A percentile compares a stretch with the other conserved stretches of the same genome.
Evolutionary conservation across 78 protist genomes (phyloP).

Genomic region (Guillardia theta): DNA sequence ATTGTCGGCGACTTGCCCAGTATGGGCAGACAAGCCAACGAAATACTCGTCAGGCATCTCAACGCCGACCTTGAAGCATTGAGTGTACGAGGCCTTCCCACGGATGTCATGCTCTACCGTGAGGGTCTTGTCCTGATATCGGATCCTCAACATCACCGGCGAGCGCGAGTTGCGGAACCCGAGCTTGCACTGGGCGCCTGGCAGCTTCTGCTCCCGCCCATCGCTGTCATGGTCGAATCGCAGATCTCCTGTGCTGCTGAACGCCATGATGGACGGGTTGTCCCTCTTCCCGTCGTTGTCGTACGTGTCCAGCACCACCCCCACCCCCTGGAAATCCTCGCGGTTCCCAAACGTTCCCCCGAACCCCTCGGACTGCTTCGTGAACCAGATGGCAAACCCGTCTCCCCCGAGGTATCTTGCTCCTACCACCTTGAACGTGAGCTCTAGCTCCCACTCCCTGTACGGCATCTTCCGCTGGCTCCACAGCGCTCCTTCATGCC

Average conservation of each 20-base stretch:
- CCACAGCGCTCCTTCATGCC: slow-evolving; percentile 14
- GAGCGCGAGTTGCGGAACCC: not conserved
- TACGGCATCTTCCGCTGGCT: not conserved
- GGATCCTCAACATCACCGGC: not conserved
- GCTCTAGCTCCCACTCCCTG: not conserved
- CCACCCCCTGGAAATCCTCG: not conserved
- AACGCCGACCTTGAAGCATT: not conserved
- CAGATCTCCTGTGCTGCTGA: not conserved
- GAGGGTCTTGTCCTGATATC: not conserved
- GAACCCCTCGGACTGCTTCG: not conserved
- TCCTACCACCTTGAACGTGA: not conserved
- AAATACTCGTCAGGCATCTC: not conserved
- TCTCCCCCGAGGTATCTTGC: slow-evolving; percentile 16
- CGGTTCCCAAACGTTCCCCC: not conserved
- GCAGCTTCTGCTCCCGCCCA: not conserved
- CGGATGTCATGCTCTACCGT: not conserved
- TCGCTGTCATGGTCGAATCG: not conserved
- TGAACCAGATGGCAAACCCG: slow-evolving; percentile 28
- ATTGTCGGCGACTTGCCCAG: slow-evolving; percentile 9
- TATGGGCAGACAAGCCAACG: not conserved
- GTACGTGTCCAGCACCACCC: not conserved
- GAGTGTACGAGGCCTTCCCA: not conserved
- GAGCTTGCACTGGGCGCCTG: not conserved
- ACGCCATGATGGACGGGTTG: slow-evolving; percentile 14
- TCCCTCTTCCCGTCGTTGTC: slow-evolving; percentile 17